phyloP scores from a whole-genome alignment of 1,284 basidiomycete species.

The Boletellus deceptivus region DNA sequence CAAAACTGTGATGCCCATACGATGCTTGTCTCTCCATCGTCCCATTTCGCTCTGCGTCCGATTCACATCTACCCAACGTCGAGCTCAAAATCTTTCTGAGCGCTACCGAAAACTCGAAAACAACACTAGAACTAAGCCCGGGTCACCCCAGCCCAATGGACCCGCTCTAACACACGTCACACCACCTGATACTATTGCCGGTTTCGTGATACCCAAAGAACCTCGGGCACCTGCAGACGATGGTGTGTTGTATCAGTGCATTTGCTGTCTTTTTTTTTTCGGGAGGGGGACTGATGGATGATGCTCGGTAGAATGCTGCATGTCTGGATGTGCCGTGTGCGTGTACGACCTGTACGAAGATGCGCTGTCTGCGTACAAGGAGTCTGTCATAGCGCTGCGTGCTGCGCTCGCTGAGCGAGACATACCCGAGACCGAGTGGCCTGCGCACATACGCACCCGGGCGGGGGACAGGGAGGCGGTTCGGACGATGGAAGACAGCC shows the following conservation, averaged over 20 bases:
- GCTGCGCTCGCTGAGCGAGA: slow-evolving; percentile 45
- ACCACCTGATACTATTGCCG: slow-evolving; percentile 36
- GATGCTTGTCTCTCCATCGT: slow-evolving; percentile 5
- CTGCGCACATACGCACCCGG: slow-evolving; percentile 38
- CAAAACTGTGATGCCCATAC: background rate
- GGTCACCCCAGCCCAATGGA: slow-evolving; percentile 25
- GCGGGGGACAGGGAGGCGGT: no score
- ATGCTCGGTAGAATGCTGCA: slow-evolving; percentile 72
- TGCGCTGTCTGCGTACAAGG: slow-evolving; percentile 63
- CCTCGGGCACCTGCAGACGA: slow-evolving; percentile 62
- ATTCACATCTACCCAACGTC: slow-evolving; percentile 8
- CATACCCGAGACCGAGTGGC: slow-evolving; percentile 69
- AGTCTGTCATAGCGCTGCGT: slow-evolving; percentile 52
- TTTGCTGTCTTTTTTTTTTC: no score
- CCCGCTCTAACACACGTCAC: background rate
- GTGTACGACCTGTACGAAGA: slow-evolving; percentile 87
- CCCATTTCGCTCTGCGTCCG: slow-evolving; percentile 5
- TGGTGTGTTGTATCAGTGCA: slow-evolving; percentile 34
- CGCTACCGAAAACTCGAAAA: slow-evolving; percentile 57
- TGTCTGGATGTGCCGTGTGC: slow-evolving; percentile 88
- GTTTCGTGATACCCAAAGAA: slow-evolving; percentile 56
- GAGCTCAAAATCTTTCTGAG: slow-evolving; percentile 50
- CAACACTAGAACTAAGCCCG: slow-evolving; percentile 45
- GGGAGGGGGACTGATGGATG: background rate
- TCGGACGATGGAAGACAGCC: no score